Percentiles rank a stretch among this genome's conserved stretches.
Conservation (phyloP, 163 green algal species). For the Scenedesmus sp. region DNA sequence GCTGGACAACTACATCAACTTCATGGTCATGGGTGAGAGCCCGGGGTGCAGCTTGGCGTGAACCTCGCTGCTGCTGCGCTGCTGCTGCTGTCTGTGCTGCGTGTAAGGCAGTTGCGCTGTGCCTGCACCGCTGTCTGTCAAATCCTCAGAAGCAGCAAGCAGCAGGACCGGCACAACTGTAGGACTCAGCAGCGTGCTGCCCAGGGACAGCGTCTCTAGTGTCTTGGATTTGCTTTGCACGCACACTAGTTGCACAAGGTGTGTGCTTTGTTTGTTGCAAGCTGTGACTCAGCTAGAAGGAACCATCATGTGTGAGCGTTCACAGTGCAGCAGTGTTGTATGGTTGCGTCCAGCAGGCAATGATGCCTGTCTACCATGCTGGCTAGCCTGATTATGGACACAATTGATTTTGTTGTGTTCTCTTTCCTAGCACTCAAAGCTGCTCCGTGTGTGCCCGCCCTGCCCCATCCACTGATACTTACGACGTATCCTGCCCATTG, state of each 20-base stretch:
- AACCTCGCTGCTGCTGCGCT: not conserved
- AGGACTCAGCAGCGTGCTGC: not conserved
- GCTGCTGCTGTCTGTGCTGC: not conserved
- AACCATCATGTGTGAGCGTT: no score
- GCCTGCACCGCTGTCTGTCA: not conserved
- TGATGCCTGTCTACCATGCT: no score
- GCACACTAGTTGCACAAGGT: no score
- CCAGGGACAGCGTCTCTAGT: no score
- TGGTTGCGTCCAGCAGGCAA: no score
- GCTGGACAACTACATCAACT: constrained; percentile 49
- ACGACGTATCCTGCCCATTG: not conserved
- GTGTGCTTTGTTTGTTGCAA: no score
- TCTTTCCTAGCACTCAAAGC: no score
- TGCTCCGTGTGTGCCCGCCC: not conserved
- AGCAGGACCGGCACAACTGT: not conserved
- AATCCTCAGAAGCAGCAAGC: not conserved
- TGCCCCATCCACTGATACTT: not conserved
- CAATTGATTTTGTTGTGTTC: no score
- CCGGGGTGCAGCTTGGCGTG: not conserved
- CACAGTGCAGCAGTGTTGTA: no score
- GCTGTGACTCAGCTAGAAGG: no score
- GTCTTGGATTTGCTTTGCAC: no score
- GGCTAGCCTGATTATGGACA: no score
- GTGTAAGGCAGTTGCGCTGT: not conserved
- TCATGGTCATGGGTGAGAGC: constrained; percentile 47